Conservation (phyloP, 2,329 filamentous ascomycete species). For the Exophiala bonariae region DNA sequence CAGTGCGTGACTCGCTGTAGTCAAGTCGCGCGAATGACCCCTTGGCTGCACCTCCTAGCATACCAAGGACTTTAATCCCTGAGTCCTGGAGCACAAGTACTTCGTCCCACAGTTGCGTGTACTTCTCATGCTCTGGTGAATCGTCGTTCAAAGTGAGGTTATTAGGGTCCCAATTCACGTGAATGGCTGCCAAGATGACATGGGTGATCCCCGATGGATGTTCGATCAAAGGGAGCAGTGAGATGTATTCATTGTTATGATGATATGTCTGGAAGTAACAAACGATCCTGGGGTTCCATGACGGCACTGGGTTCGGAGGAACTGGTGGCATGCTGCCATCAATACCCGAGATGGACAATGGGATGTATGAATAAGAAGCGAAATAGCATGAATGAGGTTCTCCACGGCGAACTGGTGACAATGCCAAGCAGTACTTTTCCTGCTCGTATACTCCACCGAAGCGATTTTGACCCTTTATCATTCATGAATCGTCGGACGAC, state of each 20-base stretch:
- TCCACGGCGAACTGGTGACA: no score
- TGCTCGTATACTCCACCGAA: no score
- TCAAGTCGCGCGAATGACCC: conserved; percentile 69
- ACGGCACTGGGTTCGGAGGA: conserved; percentile 18
- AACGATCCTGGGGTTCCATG: conserved; percentile 39
- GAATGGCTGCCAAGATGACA: conserved; percentile 82
- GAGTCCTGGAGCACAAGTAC: conserved; percentile 67
- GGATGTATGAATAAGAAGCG: no score
- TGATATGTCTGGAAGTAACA: conserved; percentile 67
- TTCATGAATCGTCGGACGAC: no score
- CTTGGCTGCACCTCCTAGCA: conserved; percentile 82
- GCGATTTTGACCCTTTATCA: no score
- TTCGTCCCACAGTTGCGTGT: conserved; percentile 76
- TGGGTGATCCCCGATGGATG: conserved; percentile 68
- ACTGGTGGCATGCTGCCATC: conserved; percentile 39
- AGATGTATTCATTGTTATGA: conserved; percentile 54
- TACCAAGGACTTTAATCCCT: conserved; percentile 78
- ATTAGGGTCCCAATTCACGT: conserved; percentile 69
- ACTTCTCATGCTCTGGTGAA: conserved; percentile 65
- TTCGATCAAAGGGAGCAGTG: conserved; percentile 61
- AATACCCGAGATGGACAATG: not conserved
- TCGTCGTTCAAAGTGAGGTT: conserved; percentile 80
- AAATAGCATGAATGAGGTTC: no score
- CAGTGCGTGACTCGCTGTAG: conserved; percentile 44
- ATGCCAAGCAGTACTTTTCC: no score